Evolutionary conservation across 139 green algal species (phyloP), one percentile per base, ranked within the genome.

Genomic region (Zygnema circumcarinatum): DNA sequence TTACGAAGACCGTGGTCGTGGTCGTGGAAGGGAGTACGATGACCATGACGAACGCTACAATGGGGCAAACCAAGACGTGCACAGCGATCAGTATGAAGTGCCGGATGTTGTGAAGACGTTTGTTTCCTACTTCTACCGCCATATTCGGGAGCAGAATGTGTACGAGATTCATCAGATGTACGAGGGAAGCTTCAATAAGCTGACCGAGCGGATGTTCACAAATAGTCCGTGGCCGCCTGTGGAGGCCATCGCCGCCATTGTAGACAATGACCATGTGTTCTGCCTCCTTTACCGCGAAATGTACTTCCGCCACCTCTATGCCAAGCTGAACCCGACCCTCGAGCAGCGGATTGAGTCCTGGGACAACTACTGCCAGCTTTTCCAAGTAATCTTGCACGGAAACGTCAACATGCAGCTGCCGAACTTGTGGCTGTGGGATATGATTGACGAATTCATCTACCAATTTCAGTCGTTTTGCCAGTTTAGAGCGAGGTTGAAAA

Each of bases 381-480:
- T 93, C 42, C 80, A 89, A 38, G 91, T 99, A 69, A 95, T 99
- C 79, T 91, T 98, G 83, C 91, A 95, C 75, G 93, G 91, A 79
- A 98, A 98, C 72, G 93, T 99, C 39, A 99, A 98, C 92, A 98
- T 99, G 96, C 93, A 96, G 94, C 93, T 99, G 84, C 97, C 97
- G 54, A 98, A 98, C 92, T 86, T 90, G 41, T 99, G 97, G 97
- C 93, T 99, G 76, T 99, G 96, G 95, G 96, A 98, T 92, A 99
- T 99, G 96, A 90, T 99, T 38, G 97, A 99, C 83, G 97, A 99
- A 93, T 99, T 98, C 93, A 93, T 98, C 29, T 99, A 99, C 92
- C 97, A 99, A 93, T 97, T 97, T 87, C 96, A 99, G 93, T 94
- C 91, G 3, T 98, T 96, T 86, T 92, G 92, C 81, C 95, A 97